A percentile compares a stretch with the other conserved stretches of the same genome.
Conservation (phyloP, 805 yeast genomes). For the Zygosaccharomyces siamensis region DNA sequence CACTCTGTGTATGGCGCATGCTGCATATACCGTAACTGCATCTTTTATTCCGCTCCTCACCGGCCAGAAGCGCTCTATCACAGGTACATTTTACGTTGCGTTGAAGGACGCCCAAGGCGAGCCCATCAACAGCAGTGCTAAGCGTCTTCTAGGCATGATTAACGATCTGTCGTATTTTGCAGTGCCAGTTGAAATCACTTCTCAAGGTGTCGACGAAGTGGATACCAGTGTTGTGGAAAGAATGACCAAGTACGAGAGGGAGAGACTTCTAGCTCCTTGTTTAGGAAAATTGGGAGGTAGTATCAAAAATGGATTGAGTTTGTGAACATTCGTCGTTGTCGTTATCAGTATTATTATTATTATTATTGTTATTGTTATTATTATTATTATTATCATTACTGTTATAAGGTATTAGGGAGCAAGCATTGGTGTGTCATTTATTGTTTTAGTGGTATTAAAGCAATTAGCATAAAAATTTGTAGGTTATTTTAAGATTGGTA, state of each 20-base stretch:
- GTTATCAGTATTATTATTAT: neutral
- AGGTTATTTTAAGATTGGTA: neutral
- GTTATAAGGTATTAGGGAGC: neutral
- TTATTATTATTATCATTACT: neutral
- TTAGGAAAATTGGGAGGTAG: conserved; percentile 22
- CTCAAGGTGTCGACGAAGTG: conserved; percentile 51
- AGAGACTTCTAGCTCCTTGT: conserved; percentile 29
- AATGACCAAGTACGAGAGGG: conserved; percentile 49
- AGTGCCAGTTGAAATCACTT: conserved; percentile 53
- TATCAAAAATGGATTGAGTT: conserved; percentile 19
- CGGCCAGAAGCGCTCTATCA: conserved; percentile 38
- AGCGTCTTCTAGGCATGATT: conserved; percentile 16
- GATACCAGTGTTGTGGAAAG: conserved; percentile 49
- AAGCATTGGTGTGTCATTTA: neutral
- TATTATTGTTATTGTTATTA: neutral
- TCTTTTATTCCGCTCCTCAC: conserved; percentile 33
- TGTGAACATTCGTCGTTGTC: neutral
- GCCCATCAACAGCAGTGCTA: conserved; percentile 30
- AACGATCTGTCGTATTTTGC: conserved; percentile 47
- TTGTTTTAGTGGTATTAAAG: neutral
- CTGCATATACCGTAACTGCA: conserved; percentile 78
- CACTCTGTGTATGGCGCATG: conserved; percentile 92
- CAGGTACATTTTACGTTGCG: conserved; percentile 50
- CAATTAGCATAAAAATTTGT: neutral
- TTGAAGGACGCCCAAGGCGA: conserved; percentile 47